These are phyloP conservation scores for Colletotrichum musicola DNA, from an alignment of 2,329 filamentous ascomycete genomes.

Conservation along the genomic window DNA sequence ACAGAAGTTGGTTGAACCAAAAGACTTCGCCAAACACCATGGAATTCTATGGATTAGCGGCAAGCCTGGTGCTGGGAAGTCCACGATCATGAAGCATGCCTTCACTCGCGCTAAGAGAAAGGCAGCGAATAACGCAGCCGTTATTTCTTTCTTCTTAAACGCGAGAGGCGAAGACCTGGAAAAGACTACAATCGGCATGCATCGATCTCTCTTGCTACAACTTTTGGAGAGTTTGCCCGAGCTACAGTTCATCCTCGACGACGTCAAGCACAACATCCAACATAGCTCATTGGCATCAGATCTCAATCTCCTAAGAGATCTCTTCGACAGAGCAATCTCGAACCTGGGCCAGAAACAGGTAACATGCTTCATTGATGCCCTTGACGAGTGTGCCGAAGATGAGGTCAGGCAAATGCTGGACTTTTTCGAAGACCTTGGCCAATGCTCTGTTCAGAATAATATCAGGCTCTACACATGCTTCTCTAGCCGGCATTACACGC, in stretches of 20 bases:
- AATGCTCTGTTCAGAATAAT: conserved; percentile 30
- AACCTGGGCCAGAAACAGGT: conserved; percentile 30
- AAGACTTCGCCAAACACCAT: conserved; percentile 42
- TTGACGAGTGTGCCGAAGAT: conserved; percentile 62
- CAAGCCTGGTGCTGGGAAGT: conserved; percentile 61
- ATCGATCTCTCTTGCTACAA: conserved; percentile 35
- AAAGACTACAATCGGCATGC: conserved; percentile 25
- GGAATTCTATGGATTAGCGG: conserved; percentile 63
- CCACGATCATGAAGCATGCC: conserved; percentile 59
- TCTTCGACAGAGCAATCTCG: conserved; percentile 1
- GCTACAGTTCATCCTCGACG: background rate
- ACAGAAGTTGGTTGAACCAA: conserved; percentile 52
- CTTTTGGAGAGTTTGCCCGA: conserved; percentile 6
- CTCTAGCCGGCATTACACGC: conserved; percentile 62
- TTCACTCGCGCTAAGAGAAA: conserved; percentile 26
- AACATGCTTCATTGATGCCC: conserved; percentile 54
- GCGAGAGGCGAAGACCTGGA: conserved; percentile 33
- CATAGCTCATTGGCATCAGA: background rate
- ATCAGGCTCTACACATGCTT: conserved; percentile 53
- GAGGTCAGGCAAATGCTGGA: conserved; percentile 57
- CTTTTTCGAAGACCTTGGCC: conserved; percentile 54
- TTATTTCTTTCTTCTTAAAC: conserved; percentile 39
- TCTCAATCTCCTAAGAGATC: background rate
- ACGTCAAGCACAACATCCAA: too few relatives aligned
- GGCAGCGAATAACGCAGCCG: conserved; percentile 30